Percentiles rank a stretch among this genome's conserved stretches.
Conservation (phyloP, 192 early-diverging fungal species). For the Blastocladiella britannica region DNA sequence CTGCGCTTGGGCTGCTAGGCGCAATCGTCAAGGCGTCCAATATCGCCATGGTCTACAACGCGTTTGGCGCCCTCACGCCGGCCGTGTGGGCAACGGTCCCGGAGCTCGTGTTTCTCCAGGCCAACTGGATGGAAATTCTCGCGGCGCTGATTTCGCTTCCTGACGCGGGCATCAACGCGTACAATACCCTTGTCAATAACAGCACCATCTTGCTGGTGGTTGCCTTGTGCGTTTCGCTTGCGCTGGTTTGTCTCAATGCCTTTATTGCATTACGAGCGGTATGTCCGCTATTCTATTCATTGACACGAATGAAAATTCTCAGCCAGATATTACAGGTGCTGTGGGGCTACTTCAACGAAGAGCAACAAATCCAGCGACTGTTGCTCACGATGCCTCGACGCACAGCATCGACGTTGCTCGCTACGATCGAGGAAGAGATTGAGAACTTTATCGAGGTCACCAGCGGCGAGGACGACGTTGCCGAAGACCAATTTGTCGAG, state of each 20-base stretch:
- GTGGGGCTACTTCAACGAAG: not conserved
- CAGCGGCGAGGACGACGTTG: not conserved
- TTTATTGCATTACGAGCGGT: not conserved
- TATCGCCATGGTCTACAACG: too few relatives aligned
- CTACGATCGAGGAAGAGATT: not conserved
- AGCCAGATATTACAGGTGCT: not conserved
- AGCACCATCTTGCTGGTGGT: not conserved
- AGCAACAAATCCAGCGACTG: not conserved
- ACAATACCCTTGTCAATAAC: not conserved
- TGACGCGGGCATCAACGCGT: not conserved
- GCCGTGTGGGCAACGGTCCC: too few relatives aligned
- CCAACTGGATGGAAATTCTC: not conserved
- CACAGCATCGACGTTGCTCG: not conserved
- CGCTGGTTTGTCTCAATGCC: not conserved
- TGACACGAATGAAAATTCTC: not conserved
- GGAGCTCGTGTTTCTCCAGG: too few relatives aligned
- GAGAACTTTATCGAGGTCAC: not conserved
- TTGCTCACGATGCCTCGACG: not conserved
- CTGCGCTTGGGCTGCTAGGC: too few relatives aligned
- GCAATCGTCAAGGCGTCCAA: too few relatives aligned
- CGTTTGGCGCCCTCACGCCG: too few relatives aligned
- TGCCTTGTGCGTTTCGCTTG: not conserved
- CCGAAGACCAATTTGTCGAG: too few relatives aligned
- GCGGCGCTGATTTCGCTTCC: not conserved
- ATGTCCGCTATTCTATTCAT: not conserved